Percentiles rank a stretch among this genome's conserved stretches.
Evolutionary conservation across 371 early-diverging fungal genomes (phyloP).

Genomic region (Mortierella sp.): DNA sequence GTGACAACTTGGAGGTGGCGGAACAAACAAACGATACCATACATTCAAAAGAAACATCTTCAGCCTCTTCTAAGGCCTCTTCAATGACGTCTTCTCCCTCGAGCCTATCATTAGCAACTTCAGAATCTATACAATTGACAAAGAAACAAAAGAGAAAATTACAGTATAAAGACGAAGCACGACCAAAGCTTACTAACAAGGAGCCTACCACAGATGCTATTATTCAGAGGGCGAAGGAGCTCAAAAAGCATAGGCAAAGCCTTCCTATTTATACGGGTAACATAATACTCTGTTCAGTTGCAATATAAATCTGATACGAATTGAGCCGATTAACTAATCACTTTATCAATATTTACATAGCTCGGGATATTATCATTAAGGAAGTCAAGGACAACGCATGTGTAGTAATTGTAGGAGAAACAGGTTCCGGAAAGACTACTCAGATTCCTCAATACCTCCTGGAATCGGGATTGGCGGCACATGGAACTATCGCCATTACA

Average conservation of each 20-base stretch:
- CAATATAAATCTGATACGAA: neutral
- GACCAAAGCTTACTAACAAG: constrained; percentile 27
- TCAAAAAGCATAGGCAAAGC: constrained; percentile 55
- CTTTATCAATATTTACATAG: constrained; percentile 37
- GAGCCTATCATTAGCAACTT: neutral
- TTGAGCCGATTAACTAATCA: neutral
- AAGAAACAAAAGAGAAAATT: constrained; percentile 39
- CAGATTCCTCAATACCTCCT: constrained; percentile 93
- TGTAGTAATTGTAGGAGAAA: constrained; percentile 75
- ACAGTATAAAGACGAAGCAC: constrained; percentile 20
- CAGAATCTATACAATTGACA: constrained; percentile 3
- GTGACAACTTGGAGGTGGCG: neutral
- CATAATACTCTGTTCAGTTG: neutral
- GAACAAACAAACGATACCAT: neutral
- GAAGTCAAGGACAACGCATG: constrained; percentile 65
- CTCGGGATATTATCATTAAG: constrained; percentile 69
- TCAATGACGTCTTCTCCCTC: neutral
- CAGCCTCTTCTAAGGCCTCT: neutral
- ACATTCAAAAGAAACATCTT: neutral
- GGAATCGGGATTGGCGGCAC: constrained; percentile 76
- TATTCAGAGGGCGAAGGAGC: constrained; percentile 36
- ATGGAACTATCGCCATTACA: constrained; percentile 89
- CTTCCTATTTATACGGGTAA: constrained; percentile 62
- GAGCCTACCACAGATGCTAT: constrained; percentile 38
- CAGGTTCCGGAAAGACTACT: constrained; percentile 76